Evolutionary conservation across 148 eudicot species (phyloP).

Genomic region (Fagopyrum homotropicum): DNA sequence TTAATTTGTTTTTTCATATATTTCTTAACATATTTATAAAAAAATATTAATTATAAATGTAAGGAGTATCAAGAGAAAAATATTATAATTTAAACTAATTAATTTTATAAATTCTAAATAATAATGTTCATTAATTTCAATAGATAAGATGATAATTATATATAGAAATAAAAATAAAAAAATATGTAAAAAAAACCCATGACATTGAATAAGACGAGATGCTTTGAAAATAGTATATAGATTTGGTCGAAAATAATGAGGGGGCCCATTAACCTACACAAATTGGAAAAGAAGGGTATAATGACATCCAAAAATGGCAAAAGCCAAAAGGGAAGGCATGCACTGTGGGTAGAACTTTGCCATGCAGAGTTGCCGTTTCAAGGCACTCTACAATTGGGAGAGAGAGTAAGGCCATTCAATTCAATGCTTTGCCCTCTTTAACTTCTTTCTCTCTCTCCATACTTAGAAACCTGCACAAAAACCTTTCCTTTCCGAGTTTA

Average conservation of each 20-base stretch:
- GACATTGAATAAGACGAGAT: background rate
- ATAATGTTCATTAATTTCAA: background rate
- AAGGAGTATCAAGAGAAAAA: too few species aligned
- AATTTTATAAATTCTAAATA: too few species aligned
- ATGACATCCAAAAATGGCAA: conserved; percentile 34
- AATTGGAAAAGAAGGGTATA: background rate
- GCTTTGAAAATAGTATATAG: background rate
- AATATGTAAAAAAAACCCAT: background rate
- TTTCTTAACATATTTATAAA: background rate
- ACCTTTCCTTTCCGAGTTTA: conserved; percentile 24
- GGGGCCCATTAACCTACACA: background rate
- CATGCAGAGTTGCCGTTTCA: conserved; percentile 82
- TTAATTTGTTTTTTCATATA: background rate
- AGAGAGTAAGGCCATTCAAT: background rate
- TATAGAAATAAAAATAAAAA: background rate
- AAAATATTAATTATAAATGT: background rate
- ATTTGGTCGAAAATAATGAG: background rate
- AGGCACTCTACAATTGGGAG: conserved; percentile 48
- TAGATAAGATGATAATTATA: background rate
- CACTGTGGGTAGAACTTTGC: conserved; percentile 32
- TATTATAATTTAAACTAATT: too few species aligned
- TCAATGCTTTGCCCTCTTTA: conserved; percentile 26
- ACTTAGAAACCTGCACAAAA: conserved; percentile 24
- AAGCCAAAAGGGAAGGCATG: conserved; percentile 33
- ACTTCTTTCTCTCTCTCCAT: conserved; percentile 32